Percentiles rank a stretch among this genome's conserved stretches.
These are phyloP conservation scores for Myxozyma monticola DNA, from an alignment of 805 yeast species.

Conservation along the genomic window DNA sequence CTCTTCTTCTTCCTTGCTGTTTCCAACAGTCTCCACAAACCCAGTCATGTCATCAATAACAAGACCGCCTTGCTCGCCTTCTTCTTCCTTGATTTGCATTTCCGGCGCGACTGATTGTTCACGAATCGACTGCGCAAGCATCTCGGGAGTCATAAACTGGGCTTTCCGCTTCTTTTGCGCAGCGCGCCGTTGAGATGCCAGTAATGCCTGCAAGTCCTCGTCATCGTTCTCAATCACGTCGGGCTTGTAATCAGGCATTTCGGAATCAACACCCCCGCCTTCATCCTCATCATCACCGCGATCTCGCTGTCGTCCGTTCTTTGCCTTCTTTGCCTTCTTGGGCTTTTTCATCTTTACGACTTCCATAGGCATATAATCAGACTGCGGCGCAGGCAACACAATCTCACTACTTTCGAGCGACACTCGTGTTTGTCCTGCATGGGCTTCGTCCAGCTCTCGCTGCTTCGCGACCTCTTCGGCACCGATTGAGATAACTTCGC, in stretches of 20 bases:
- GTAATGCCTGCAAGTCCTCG: constrained; percentile 40
- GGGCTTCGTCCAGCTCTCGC: constrained; percentile 9
- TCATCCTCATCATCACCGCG: constrained; percentile 39
- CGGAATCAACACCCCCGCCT: constrained; percentile 4
- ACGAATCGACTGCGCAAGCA: constrained; percentile 34
- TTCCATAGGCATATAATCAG: constrained; percentile 39
- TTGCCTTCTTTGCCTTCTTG: constrained; percentile 45
- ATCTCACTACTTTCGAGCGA: constrained; percentile 32
- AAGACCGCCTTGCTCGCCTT: constrained; percentile 32
- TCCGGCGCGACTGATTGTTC: constrained; percentile 33
- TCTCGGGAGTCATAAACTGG: constrained; percentile 31
- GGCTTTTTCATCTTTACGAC: constrained; percentile 46
- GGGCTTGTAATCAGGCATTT: constrained; percentile 36
- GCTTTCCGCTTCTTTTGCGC: constrained; percentile 37
- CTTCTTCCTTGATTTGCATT: constrained; percentile 26
- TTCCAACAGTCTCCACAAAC: constrained; percentile 31
- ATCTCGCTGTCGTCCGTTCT: constrained; percentile 42
- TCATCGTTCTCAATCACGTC: constrained; percentile 40
- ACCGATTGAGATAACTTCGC: constrained; percentile 16
- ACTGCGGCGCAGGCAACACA: constrained; percentile 24
- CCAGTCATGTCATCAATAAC: constrained; percentile 49
- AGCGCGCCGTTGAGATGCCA: constrained; percentile 37
- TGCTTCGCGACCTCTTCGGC: constrained; percentile 8
- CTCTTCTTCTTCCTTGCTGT: constrained; percentile 11
- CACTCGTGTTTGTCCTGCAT: constrained; percentile 29